phyloP scores from a whole-genome alignment of 116 monocot genomes.

The Thalassia testudinum region DNA sequence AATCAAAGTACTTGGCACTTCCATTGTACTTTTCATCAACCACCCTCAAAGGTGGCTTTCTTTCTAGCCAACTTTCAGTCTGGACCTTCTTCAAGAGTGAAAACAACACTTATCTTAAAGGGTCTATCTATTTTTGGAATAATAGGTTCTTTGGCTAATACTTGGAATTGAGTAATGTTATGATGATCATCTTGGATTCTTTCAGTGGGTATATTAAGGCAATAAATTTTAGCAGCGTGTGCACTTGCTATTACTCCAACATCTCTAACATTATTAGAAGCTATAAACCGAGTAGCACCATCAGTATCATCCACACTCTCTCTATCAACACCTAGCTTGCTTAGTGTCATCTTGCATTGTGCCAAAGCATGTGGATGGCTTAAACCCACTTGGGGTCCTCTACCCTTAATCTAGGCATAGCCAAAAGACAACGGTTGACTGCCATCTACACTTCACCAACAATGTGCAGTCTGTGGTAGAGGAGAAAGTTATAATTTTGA shows the following conservation, averaged over 20 bases:
- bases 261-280: constrained; percentile 34
- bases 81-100: constrained; percentile 53
- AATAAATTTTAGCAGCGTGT: constrained; percentile 61
- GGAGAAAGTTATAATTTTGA: constrained; percentile 61
- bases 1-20: constrained; percentile 41
- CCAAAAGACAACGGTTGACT: constrained; percentile 52
- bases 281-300: constrained; percentile 50
- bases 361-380: constrained; percentile 64
- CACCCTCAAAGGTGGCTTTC: constrained; percentile 16
- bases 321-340: constrained; percentile 25
- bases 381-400: constrained; percentile 35
- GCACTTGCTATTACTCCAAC: constrained; percentile 55
- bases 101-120: constrained; percentile 63
- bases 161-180: constrained; percentile 77
- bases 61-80: constrained; percentile 56
- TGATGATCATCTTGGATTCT: constrained; percentile 68
- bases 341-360: constrained; percentile 37
- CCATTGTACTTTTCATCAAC: neutral
- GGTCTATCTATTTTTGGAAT: constrained; percentile 65
- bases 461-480: constrained; percentile 59
- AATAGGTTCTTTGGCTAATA: constrained; percentile 82
- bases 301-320: constrained; percentile 60
- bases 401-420: constrained; percentile 44
- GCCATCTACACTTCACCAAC: constrained; percentile 60
- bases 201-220: constrained; percentile 42